Evolutionary conservation across 2,329 filamentous ascomycete genomes (phyloP).

Genomic region (Anthostomella pinea): DNA sequence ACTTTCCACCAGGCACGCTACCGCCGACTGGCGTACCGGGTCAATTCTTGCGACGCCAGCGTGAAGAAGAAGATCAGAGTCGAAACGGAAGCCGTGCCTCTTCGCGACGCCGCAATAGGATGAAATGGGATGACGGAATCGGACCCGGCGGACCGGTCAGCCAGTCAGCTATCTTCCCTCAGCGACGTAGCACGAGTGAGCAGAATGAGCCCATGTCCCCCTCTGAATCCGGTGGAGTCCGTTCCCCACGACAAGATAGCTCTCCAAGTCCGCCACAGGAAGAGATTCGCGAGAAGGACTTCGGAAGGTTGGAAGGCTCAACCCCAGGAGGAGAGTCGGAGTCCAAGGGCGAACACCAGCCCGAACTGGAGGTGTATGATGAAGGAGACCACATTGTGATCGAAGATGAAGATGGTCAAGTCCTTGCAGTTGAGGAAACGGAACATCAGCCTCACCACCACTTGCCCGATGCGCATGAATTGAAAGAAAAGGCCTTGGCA

Average conservation of each 20-base stretch:
- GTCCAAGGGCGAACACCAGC: slow-evolving; percentile 13
- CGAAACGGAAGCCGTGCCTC: slow-evolving; percentile 56
- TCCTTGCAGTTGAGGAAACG: slow-evolving; percentile 62
- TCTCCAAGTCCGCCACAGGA: slow-evolving; percentile 21
- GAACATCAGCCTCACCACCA: slow-evolving; percentile 17
- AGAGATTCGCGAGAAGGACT: slow-evolving; percentile 19
- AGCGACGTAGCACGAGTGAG: slow-evolving; percentile 37
- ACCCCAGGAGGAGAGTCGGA: slow-evolving; percentile 18
- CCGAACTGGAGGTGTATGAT: slow-evolving; percentile 66
- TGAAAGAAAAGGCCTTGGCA: slow-evolving; percentile 33
- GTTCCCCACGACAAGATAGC: slow-evolving; percentile 24
- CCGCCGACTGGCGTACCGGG: slow-evolving; percentile 69
- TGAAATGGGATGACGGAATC: slow-evolving; percentile 67
- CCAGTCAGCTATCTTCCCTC: slow-evolving; percentile 83
- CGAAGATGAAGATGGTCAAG: slow-evolving; percentile 85
- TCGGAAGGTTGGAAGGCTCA: slow-evolving; percentile 25
- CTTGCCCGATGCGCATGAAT: slow-evolving; percentile 15
- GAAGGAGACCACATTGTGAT: slow-evolving; percentile 78
- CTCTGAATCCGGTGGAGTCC: slow-evolving; percentile 18
- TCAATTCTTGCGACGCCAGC: slow-evolving; percentile 78
- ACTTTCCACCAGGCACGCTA: slow-evolving; percentile 66
- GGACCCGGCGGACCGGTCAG: slow-evolving; percentile 84
- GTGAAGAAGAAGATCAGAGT: slow-evolving; percentile 66
- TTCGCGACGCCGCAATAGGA: slow-evolving; percentile 59
- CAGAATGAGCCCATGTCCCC: slow-evolving; percentile 33